phyloP scores from a whole-genome alignment of 345 rosid genomes.

The Corchorus olitorius region DNA sequence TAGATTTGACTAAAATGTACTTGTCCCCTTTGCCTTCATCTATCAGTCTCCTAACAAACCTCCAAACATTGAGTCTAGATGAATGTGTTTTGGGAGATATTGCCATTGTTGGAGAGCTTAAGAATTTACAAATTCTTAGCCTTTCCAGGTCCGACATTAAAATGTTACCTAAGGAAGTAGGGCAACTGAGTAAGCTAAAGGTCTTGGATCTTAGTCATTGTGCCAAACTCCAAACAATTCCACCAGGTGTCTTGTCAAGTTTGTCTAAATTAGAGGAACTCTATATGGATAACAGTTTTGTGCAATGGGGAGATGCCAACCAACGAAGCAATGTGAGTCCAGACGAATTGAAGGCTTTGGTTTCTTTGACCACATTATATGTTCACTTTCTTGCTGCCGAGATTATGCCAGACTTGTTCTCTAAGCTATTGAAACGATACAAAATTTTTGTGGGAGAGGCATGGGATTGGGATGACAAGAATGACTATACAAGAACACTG shows the following conservation, averaged over 20 bases:
- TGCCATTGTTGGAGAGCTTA: constrained; percentile 1
- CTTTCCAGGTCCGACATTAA: neutral
- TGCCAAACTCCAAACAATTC: neutral
- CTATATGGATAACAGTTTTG: neutral
- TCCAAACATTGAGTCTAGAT: constrained; percentile 9
- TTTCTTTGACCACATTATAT: constrained; percentile 10
- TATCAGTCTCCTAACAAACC: neutral
- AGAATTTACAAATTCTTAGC: constrained; percentile 8
- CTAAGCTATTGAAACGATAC: neutral
- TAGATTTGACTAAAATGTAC: neutral
- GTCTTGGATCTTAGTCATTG: constrained; percentile 19
- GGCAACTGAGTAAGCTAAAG: constrained; percentile 16
- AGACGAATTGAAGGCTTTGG: constrained; percentile 25
- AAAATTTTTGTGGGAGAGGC: neutral
- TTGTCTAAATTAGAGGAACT: constrained; percentile 33
- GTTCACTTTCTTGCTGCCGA: neutral
- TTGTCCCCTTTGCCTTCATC: constrained; percentile 18
- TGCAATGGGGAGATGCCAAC: constrained; percentile 14
- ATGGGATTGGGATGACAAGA: neutral
- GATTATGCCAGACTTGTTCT: neutral
- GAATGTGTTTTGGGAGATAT: neutral
- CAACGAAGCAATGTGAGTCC: constrained; percentile 9
- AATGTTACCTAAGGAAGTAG: constrained; percentile 26
- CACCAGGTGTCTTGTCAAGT: constrained; percentile 6
- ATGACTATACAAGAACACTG: neutral